Conservation (phyloP, 805 yeast genomes). For the Candida koratica region DNA sequence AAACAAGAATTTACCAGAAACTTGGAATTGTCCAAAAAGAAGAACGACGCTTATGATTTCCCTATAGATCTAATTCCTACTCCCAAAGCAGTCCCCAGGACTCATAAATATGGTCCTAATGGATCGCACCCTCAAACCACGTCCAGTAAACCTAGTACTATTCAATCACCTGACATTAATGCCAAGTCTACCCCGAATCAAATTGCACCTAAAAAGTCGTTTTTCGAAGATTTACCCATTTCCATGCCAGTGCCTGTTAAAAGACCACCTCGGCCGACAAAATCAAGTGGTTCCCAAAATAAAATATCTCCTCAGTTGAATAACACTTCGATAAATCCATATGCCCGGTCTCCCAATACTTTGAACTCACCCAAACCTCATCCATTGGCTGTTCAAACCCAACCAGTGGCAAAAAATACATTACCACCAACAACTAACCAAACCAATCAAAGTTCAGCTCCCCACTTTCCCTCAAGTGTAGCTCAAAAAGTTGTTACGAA, state of each 20-base stretch:
- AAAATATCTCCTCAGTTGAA: slow-evolving; percentile 10
- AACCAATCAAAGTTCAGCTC: slow-evolving; percentile 3
- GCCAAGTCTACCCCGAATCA: background rate
- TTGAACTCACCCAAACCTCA: slow-evolving; percentile 2
- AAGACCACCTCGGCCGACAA: slow-evolving; percentile 26
- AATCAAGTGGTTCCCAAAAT: background rate
- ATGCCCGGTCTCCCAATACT: slow-evolving; percentile 10
- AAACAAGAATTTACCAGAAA: slow-evolving; percentile 19
- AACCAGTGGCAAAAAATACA: background rate
- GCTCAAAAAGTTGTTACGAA: slow-evolving; percentile 11
- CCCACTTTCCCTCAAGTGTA: slow-evolving; percentile 2
- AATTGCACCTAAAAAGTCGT: slow-evolving; percentile 30
- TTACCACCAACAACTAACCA: slow-evolving; percentile 1
- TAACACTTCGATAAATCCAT: slow-evolving; percentile 28
- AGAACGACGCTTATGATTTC: slow-evolving; percentile 75
- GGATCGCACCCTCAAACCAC: background rate
- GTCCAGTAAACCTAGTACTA: slow-evolving; percentile 1
- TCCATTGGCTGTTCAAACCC: background rate
- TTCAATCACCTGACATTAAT: background rate
- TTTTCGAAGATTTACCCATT: slow-evolving; percentile 59
- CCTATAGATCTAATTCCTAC: slow-evolving; percentile 52
- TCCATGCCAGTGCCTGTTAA: slow-evolving; percentile 28
- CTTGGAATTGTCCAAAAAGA: slow-evolving; percentile 48
- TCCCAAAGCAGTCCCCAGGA: slow-evolving; percentile 33
- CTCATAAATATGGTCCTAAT: slow-evolving; percentile 12